Base-by-base conservation (phyloP, 768 basidiomycete species). In the Lactarius evosmus region DNA sequence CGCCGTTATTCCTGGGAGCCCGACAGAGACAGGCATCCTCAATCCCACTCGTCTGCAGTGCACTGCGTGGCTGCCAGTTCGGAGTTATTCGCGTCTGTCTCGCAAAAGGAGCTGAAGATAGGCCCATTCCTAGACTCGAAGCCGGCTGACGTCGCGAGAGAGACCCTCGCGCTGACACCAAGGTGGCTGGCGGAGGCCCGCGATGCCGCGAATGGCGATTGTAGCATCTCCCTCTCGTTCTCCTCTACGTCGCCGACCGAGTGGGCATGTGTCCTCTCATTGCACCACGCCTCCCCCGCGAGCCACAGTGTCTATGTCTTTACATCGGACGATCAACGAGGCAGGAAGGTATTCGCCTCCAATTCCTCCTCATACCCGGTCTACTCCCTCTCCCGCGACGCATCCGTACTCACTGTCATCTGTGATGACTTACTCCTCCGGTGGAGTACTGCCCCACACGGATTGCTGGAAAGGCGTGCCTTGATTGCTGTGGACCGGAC, bases 81-180 rank as follows among this genome's bases (percentile, higher is more conserved):
- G 22, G 49, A 27, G 7, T 19, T 65, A 14, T 25, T 65, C 22
- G 63, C 63, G 2, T 65, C 63, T 3, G 25, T 29, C 36, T 56
- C 63, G 29, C 58, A 65, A 51, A 38, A 22, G 36, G 63, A 56
- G 38, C 36, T 65, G 36, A 65, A 60, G 58, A 65, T 65, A 22
- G 58, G 58, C 9, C 59, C 63, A 14, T 65, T 49, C 36, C 36
- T 22, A 30, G 25, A 38, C 54, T 41, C 53, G 46, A 60, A 60
- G n/a, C 16, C 3, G 33, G 25, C 17, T 25, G 36, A 59, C 32
- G 25, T 27, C 17, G 12, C 30, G 14, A 33, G 22, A n/a, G 58
- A 65, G 49, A 60, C 59, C 36, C 36, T 65, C 36, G 56, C 38
- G 19, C 17, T 65, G 30, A 41, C 30, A 7, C 54, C 63, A 8